Conservation (phyloP, 352 stramenopile species). For the Phytophthora megakarya region DNA sequence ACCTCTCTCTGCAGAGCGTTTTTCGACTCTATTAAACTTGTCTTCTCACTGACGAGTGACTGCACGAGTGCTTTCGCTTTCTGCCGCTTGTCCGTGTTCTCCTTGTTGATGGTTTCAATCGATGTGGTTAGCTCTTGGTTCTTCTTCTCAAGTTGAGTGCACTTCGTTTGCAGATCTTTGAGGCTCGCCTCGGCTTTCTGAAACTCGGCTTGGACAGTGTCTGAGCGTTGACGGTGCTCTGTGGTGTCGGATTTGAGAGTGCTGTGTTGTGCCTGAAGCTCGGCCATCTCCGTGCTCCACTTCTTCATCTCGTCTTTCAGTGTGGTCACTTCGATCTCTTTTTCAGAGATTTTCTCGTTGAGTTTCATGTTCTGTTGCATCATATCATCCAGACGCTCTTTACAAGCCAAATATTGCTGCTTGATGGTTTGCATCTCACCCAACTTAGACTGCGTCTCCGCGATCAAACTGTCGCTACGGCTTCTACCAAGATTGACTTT, state of each 20-base stretch:
- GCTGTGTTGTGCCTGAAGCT: conserved; percentile 49
- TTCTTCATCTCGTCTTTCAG: conserved; percentile 53
- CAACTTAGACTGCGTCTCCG: conserved; percentile 54
- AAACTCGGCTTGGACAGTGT: conserved; percentile 49
- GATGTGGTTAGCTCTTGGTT: conserved; percentile 53
- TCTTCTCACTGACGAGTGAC: conserved; percentile 70
- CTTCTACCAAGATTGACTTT: conserved; percentile 64
- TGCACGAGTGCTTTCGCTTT: conserved; percentile 76
- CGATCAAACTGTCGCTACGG: conserved; percentile 62
- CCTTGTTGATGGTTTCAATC: conserved; percentile 53
- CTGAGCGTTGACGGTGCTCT: conserved; percentile 47
- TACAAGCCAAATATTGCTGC: conserved; percentile 39
- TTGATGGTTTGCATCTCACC: conserved; percentile 47
- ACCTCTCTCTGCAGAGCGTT: conserved; percentile 66
- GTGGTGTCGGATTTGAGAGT: conserved; percentile 51
- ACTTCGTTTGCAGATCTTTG: conserved; percentile 44
- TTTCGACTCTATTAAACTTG: conserved; percentile 48
- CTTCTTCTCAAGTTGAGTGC: conserved; percentile 53
- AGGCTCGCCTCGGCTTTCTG: conserved; percentile 47
- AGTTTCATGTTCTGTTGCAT: conserved; percentile 59
- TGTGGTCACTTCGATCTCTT: conserved; percentile 51
- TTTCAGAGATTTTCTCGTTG: conserved; percentile 59
- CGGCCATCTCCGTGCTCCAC: conserved; percentile 43
- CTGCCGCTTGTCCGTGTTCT: conserved; percentile 69
- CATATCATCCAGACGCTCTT: conserved; percentile 52